Evolutionary conservation across 768 basidiomycete species (phyloP), one percentile per base, ranked within the genome.

Genomic region (Leccinellum rugosiceps): DNA sequence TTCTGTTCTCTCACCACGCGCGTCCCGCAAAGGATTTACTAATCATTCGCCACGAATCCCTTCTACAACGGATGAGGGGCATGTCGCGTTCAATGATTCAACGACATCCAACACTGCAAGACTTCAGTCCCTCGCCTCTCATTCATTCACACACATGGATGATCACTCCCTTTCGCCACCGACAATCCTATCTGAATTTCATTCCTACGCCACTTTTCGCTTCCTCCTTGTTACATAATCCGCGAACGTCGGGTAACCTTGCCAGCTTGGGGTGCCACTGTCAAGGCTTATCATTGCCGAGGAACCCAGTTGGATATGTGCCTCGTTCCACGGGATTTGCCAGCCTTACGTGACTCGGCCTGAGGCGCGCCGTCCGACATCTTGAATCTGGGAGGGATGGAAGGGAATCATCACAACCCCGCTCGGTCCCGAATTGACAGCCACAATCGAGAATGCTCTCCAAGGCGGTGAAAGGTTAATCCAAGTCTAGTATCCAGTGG

Each of bases 391-490:
- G n/a, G n/a, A n/a, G n/a, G n/a, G n/a, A n/a, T n/a, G n/a, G n/a
- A n/a, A n/a, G n/a, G n/a, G n/a, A n/a, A n/a, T n/a, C n/a, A n/a
- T n/a, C n/a, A n/a, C 28, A 19, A 8, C 15, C n/a, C 19, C 6
- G 25, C 17, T 55, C 62, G 62, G 57, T 54, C 26, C 61, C 61
- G 50, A 63, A 21, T 11, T 19, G 3, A 38, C 48, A n/a, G 21
- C n/a, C n/a, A 2, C 44, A 21, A 23, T 45, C 44, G 35, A 45
- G 44, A 45, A 45, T 21, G 26, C 14, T 25, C 46, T 23, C 8
- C 55, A 7, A 44, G 3, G 28, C 17, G 30, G 52, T 28, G 34
- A n/a, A 49, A 21, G 17, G 44, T 54, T 53, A 44, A 50, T 25
- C 4, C n/a, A 41, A 38, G 38, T 26, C 45, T 28, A 28, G 28